Evolutionary conservation across 805 yeast genomes (phyloP), one percentile per base, ranked within the genome.

Genomic region (Saturnispora hagleri): DNA sequence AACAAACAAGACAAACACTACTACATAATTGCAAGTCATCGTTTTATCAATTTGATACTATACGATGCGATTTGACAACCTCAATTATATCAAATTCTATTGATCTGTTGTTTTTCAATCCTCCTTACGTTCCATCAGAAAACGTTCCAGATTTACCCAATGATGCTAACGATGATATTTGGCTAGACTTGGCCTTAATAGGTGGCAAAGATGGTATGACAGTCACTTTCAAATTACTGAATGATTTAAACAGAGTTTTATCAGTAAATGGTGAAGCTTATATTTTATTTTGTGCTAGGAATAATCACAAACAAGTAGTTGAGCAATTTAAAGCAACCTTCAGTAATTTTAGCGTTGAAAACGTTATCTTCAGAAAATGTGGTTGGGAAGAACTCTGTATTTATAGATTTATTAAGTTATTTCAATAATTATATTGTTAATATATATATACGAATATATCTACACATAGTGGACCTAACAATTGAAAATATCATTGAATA

Each of bases 121-220:
- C 99, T 0, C 99, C 99, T 0, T 93, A 93, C 63, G 99, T 93
- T 1, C 99, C 99, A 0, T 87, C 91, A 1, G 89, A 82, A 53
- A 62, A 61, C 0, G 85, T 88, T 0, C 97, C 98, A 0, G 61
- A 56, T 0, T 58, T 77, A 1, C 93, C 93, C 0, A 54, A 53
- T 1, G 43, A 60, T 0, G 58, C 57, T 0, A 73, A 72, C 3
- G 77, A 73, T 9, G 81, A 78, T 18, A 71, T 72, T 15, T 89
- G 97, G 97, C 72, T 93, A 0, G 97, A 91, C 63, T 68, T 91
- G 51, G 99, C 99, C 0, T 73, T 93, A 24, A 74, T 84, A 27
- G 99, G 99, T 0, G 99, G 99, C 0, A 70, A 72, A 8, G 84
- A 86, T 59, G 99, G 99, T 0, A 91, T 93, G 98, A 80, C 74